These are phyloP conservation scores for Caloboletus firmus DNA, from an alignment of 1,284 basidiomycete genomes.

Conservation along the genomic window DNA sequence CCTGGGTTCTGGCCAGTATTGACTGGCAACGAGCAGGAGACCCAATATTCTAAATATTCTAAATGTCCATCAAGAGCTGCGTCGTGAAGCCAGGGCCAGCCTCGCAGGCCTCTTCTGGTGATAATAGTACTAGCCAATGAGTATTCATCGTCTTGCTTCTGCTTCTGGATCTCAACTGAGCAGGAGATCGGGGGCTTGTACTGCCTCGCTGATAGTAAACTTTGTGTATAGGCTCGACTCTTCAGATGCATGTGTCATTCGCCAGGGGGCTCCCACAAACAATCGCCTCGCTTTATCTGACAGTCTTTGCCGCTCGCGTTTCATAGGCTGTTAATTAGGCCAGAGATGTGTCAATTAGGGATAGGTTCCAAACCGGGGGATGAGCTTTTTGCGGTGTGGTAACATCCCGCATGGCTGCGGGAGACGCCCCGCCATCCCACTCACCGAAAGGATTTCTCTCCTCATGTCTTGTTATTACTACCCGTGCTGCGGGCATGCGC, in stretches of 20 bases:
- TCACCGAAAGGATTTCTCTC: conserved; percentile 18
- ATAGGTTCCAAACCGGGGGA: conserved; percentile 33
- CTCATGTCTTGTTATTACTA: conserved; percentile 30
- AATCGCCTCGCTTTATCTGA: conserved; percentile 25
- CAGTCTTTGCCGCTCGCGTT: conserved; percentile 29
- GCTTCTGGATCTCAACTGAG: conserved; percentile 13
- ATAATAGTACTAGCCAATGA: conserved; percentile 34
- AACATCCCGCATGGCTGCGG: conserved; percentile 21
- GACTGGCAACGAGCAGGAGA: not conserved
- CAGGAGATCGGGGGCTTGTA: conserved; percentile 26
- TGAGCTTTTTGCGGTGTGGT: conserved; percentile 28
- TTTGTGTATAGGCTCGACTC: conserved; percentile 16
- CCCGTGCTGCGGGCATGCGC: conserved; percentile 25
- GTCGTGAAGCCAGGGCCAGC: conserved; percentile 11
- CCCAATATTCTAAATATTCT: not conserved
- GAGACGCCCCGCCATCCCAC: conserved; percentile 22
- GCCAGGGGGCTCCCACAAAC: conserved; percentile 21
- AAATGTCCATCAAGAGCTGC: conserved; percentile 12
- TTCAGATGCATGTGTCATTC: conserved; percentile 23
- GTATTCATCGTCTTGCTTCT: conserved; percentile 10
- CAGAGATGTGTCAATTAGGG: conserved; percentile 30
- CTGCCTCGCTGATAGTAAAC: conserved; percentile 31
- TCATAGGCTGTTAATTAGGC: conserved; percentile 36
- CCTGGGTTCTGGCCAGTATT: not conserved
- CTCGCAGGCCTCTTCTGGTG: conserved; percentile 9